Evolutionary conservation across 2,329 filamentous ascomycete genomes (phyloP).

Genomic region (Neodidymelliopsis sp.): DNA sequence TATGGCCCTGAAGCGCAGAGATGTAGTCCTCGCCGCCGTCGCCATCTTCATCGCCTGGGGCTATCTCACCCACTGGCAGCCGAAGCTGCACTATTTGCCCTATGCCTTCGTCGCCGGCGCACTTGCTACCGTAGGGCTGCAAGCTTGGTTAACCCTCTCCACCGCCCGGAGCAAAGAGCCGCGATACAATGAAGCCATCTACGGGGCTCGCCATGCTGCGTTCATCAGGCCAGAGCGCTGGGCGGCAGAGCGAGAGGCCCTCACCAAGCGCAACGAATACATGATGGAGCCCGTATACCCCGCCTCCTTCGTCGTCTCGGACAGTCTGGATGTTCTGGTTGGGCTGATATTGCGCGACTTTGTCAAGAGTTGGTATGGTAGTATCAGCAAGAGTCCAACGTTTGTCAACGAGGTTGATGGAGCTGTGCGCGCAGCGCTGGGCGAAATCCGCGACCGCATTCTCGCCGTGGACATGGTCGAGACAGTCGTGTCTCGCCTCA

Average conservation of each 20-base stretch:
- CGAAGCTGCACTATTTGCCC: constrained; percentile 81
- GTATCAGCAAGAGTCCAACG: constrained; percentile 79
- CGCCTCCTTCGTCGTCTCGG: constrained; percentile 78
- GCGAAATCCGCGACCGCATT: constrained; percentile 74
- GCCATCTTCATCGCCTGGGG: constrained; percentile 87
- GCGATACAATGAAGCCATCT: constrained; percentile 52
- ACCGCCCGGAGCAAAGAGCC: constrained; percentile 58
- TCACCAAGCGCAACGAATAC: constrained; percentile 73
- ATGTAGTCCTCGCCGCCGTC: constrained; percentile 72
- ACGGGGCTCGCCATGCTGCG: constrained; percentile 52
- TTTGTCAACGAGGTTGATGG: constrained; percentile 90
- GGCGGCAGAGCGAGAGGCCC: constrained; percentile 71
- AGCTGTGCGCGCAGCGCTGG: constrained; percentile 75
- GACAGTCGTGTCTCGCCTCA: constrained; percentile 78
- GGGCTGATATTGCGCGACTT: constrained; percentile 82
- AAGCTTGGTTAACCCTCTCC: constrained; percentile 68
- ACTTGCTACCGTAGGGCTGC: constrained; percentile 60
- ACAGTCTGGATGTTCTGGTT: constrained; percentile 80
- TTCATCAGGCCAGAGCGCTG: constrained; percentile 72
- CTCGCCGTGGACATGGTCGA: constrained; percentile 83
- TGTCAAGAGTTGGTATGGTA: constrained; percentile 84
- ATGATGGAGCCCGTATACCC: constrained; percentile 72
- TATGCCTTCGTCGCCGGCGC: constrained; percentile 81
- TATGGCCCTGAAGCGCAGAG: constrained; percentile 74
- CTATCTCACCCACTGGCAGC: constrained; percentile 81